Base-by-base conservation (phyloP, 192 early-diverging fungal genomes). In the Bifiguratus adelaidae region DNA sequence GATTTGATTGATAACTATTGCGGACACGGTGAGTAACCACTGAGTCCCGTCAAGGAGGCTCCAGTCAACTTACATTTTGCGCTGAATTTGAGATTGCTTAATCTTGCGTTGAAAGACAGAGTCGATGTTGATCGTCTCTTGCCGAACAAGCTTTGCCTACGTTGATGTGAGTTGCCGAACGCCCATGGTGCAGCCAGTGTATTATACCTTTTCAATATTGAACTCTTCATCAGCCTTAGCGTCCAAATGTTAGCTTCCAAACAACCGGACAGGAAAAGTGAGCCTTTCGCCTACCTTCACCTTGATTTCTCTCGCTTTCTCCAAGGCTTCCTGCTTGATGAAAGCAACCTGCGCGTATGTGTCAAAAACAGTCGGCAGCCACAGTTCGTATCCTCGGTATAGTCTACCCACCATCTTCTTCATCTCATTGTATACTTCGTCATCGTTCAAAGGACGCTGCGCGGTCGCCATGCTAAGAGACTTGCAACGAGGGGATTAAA, bases 271-370 rank as follows among this genome's bases (percentile, higher is more conserved):
- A 23, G 29, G n/a, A 18, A 47, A 26, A 44, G 23, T 21, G 15
- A 37, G 20, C 21, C 15, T 41, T 40, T 40, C 15, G 6, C 5
- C 47, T 46, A 84, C 82, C 84, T 98, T 99, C 58, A 96, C 83
- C 72, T 92, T 95, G 64, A 95, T 92, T 68, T 99, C 95, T 30
- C 88, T 77, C 21, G 94, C 93, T 76, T 99, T 99, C 62, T 99
- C 95, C 20, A 92, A 63, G 6, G 95, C 94, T 68, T 99, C 95
- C 68, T 99, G 94, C 64, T 90, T 92, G 76, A 99, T 99, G 73
- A 99, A 99, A 24, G 87, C 80, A 30, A 96, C 85, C 88, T 92
- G 55, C 21, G 16, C 15, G 30, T 50, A 2, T 44, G 23, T 30
- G 44, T 12, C 13, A 26, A 8, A 30, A 21, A 30, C 3, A 19